phyloP scores from a whole-genome alignment of 2,329 filamentous ascomycete genomes.

The Sarocladiaceae sp. region DNA sequence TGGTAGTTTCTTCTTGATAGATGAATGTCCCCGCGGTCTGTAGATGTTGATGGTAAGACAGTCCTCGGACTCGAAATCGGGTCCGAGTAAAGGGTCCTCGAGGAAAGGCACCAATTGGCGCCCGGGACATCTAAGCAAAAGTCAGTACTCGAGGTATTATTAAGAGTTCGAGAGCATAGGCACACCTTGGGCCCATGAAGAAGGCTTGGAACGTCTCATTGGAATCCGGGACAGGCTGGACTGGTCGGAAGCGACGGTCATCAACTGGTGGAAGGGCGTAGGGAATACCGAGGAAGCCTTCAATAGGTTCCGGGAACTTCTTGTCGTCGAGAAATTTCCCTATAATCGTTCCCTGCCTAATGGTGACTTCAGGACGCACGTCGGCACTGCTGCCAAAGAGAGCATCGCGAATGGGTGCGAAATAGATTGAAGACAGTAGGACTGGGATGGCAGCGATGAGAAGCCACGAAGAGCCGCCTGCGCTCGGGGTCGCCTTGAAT shows the following conservation, averaged over 20 bases:
- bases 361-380: slow-evolving; percentile 17
- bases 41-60: slow-evolving; percentile 23
- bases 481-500: no score
- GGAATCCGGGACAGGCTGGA: slow-evolving; percentile 22
- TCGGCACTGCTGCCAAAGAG: no score
- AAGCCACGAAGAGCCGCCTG: no score
- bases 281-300: slow-evolving; percentile 42
- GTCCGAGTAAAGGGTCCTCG: slow-evolving; percentile 23
- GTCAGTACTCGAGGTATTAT: not conserved
- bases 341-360: slow-evolving; percentile 26
- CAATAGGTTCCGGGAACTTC: slow-evolving; percentile 24
- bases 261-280: slow-evolving; percentile 40
- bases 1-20: slow-evolving; percentile 19
- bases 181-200: slow-evolving; percentile 17
- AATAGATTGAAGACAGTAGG: no score
- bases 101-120: slow-evolving; percentile 26
- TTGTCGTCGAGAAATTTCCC: slow-evolving; percentile 26
- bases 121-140: slow-evolving; percentile 25
- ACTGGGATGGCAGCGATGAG: no score
- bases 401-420: no score
- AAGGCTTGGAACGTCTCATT: slow-evolving; percentile 22
- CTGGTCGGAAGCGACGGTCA: slow-evolving; percentile 35
- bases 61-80: slow-evolving; percentile 25
- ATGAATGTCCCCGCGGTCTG: slow-evolving; percentile 14
- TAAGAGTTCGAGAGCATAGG: not conserved